Evolutionary conservation across 2,329 filamentous ascomycete genomes (phyloP), one percentile per base, ranked within the genome.

Genomic region (Talaromyces albobiverticillius): DNA sequence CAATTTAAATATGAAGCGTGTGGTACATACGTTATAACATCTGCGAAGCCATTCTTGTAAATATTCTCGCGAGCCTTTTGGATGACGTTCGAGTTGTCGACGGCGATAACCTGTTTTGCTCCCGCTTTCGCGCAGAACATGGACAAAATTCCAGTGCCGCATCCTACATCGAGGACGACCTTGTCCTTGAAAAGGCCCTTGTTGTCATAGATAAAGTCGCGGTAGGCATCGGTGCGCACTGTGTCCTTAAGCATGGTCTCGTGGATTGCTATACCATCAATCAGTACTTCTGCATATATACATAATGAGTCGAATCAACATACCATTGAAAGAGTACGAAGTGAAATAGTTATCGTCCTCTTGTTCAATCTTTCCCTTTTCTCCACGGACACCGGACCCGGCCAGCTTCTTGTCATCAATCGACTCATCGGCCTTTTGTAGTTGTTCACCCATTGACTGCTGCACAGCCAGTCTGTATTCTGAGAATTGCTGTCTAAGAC

Each of bases 41-140:
- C 79, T 23, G 83, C 80, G 34, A 95, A 82, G 1, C 84, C 85
- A 67, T 96, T 96, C 68, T 85, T 83, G 71, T 87, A 89, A 34
- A 96, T 80, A 64, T 94, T 96, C 66, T 93, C 87, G 38, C 85
- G 84, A 4, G 92, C 91, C 67, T 92, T 92, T 65, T 89, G 79
- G 63, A 96, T 90, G 68, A 97, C 96, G 62, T 87, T 87, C 3
- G 90, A 94, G 67, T 94, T 94, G 73, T 97, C 92, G 8, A 97
- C 91, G 3, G 92, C 90, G 68, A 95, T 87, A 52, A 97, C 92
- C 62, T 85, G 84, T 63, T 86, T 84, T 6, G 93, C 93, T 36
- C 92, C 93, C 14, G 92, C 93, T 70, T 87, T 89, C 52, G 91
- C 92, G 68, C 90, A 95, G 76, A 97, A 96, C 85, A 97, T 92